Conservation (phyloP, 108 stramenopile genomes). For the Aurantiochytrium sp. region DNA sequence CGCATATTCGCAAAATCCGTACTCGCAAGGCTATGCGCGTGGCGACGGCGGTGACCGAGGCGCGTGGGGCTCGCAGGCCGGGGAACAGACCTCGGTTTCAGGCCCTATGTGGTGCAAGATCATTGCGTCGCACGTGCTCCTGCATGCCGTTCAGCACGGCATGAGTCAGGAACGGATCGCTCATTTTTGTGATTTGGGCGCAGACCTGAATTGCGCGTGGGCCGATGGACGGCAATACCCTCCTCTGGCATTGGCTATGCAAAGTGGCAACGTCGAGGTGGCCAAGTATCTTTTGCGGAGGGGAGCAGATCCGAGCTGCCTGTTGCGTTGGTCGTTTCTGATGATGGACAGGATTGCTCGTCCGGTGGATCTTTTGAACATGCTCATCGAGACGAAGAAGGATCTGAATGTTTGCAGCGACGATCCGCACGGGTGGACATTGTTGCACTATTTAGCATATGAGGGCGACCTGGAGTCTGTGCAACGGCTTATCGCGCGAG, state of each 20-base stretch:
- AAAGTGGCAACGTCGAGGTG: background rate
- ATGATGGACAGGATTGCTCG: background rate
- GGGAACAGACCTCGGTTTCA: background rate
- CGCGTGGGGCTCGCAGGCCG: background rate
- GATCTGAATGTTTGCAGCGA: constrained; percentile 12
- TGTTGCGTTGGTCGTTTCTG: constrained; percentile 18
- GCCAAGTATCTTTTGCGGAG: background rate
- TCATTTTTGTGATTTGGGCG: constrained; percentile 8
- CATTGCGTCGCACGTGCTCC: background rate
- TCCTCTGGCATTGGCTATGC: background rate
- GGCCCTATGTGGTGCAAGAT: background rate
- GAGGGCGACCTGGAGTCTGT: constrained; percentile 17
- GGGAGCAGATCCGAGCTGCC: constrained; percentile 5
- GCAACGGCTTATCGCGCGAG: background rate
- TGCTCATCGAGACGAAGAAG: constrained; percentile 19
- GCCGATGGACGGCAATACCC: background rate
- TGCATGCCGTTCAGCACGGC: background rate
- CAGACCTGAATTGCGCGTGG: background rate
- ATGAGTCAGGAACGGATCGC: background rate
- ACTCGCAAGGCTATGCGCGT: background rate
- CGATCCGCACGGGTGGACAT: background rate
- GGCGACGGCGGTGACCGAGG: background rate
- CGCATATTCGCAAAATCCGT: background rate
- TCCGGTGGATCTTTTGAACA: background rate
- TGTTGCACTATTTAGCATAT: background rate